Conservation (phyloP, 192 early-diverging fungal species). For the Gonapodya prolifera region DNA sequence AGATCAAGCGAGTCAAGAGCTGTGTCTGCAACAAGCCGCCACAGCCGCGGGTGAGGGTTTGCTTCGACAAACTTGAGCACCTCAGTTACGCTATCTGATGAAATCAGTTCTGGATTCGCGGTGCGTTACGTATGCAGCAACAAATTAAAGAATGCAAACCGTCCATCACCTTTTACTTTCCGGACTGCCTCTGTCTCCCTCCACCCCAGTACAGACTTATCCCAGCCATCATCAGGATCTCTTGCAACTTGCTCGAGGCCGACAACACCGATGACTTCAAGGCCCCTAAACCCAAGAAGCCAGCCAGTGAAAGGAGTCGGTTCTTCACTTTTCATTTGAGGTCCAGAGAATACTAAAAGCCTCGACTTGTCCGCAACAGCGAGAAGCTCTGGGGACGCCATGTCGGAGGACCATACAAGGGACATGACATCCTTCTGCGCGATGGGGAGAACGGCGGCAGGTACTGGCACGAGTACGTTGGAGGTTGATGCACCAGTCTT, state of each 20-base stretch:
- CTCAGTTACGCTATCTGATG: conserved; percentile 27
- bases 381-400: conserved; percentile 29
- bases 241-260: conserved; percentile 36
- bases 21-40: conserved; percentile 35
- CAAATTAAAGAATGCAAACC: conserved; percentile 1
- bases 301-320: conserved; percentile 39
- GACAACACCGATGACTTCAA: conserved; percentile 32
- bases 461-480: neutral
- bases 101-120: conserved; percentile 20
- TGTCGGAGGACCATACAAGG: conserved; percentile 26
- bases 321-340: conserved; percentile 37
- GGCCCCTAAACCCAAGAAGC: conserved; percentile 27
- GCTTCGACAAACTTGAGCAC: conserved; percentile 37
- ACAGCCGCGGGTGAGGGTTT: conserved; percentile 34
- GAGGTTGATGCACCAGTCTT: neutral
- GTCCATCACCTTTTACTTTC: neutral
- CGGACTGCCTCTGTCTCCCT: conserved; percentile 20
- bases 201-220: conserved; percentile 7
- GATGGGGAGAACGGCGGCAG: neutral
- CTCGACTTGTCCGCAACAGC: conserved; percentile 46
- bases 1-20: conserved; percentile 36
- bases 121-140: neutral
- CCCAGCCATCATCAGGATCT: conserved; percentile 19
- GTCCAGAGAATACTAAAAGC: conserved; percentile 30
- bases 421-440: neutral